Base-by-base conservation (phyloP, 2,329 filamentous ascomycete species). In the Bipolaris victoriae region DNA sequence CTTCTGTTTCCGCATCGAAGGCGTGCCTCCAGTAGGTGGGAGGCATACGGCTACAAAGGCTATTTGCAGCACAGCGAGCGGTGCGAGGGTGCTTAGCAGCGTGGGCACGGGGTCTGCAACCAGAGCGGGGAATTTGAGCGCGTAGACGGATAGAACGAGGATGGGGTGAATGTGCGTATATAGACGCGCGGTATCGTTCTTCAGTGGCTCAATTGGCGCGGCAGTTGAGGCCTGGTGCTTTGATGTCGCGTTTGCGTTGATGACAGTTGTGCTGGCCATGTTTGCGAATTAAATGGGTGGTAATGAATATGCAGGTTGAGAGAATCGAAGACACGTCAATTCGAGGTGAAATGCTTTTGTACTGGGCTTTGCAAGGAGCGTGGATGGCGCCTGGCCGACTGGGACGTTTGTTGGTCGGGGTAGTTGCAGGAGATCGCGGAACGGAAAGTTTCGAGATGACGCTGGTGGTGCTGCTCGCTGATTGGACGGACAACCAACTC, bases 41-140 rank as follows among this genome's bases (percentile, higher is more conserved):
- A 89, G 77, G 72, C 86, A 88, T 20, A 84, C 65, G n/a, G 84
- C 77, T 58, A 82, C 82, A 68, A 86, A 88, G 15, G 76, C 70
- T 9, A 82, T 79, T 75, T 96, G 92, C 3, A 92, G 73, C 4
- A 82, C 76, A 3, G 84, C 83, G 13, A 93, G 80, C 11, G 86
- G 83, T 0, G 88, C 82, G 2, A 94, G 78, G 2, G 87, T 80
- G 29, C 73, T 82, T 13, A 84, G 75, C 36, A 96, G 82, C 6
- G 88, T 84, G 15, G 82, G 77, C 2, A 89, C 83, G 0, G 92
- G 91, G 63, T 93, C 85, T 15, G 82, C 80, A 26, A 96, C 89
- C 24, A 96, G 81, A 16, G 82, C 78, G 35, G 79, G 73, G 76
- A 96, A 94, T 37, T 84, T 84, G 61, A 85, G 71, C 44, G 83